Base-by-base conservation (phyloP, 2,329 filamentous ascomycete species). In the Monilinia fructicola region DNA sequence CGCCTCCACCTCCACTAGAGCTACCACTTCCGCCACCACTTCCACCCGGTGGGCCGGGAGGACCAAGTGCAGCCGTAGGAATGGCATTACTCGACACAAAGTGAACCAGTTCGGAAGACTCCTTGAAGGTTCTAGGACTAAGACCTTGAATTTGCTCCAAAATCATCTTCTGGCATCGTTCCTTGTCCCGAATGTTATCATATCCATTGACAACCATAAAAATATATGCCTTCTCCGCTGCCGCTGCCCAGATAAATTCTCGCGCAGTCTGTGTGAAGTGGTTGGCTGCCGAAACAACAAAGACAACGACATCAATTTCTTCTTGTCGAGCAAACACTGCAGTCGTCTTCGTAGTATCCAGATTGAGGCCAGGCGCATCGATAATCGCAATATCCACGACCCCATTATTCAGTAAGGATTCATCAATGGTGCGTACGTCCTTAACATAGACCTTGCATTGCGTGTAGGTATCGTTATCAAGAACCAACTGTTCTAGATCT, bases 141-240 rank as follows among this genome's bases (percentile, higher is more conserved):
- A 99, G 83, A 35, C 87, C 87, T 59, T 85, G 83, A 21, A 99
- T 89, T 78, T 98, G 94, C 73, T 97, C 93, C 67, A 99, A 78
- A 60, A 99, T 95, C 86, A 92, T 91, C 75, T 95, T 92, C 77
- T 97, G 87, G 77, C 94, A 98, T 67, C 94, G 85, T 68, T 92
- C 84, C 81, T 97, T 95, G 78, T 98, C 93, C 70, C 90, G 85
- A 73, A 99, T 98, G 69, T 90, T 90, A 78, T 99, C 95, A 74
- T 93, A 99, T 23, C 94, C 93, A 76, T 99, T 99, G 71, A 99
- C 95, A 18, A 99, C 95, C 78, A 99, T 96, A 78, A 99, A 99
- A 69, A 99, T 93, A 76, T 99, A 99, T 0, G 95, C 94, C 79
- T 99, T 99, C 76, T 99, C 95, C 52, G 94, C 88, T 0, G 95